Conservation (phyloP, 129 eudicot species). For the Cynara cardunculus region DNA sequence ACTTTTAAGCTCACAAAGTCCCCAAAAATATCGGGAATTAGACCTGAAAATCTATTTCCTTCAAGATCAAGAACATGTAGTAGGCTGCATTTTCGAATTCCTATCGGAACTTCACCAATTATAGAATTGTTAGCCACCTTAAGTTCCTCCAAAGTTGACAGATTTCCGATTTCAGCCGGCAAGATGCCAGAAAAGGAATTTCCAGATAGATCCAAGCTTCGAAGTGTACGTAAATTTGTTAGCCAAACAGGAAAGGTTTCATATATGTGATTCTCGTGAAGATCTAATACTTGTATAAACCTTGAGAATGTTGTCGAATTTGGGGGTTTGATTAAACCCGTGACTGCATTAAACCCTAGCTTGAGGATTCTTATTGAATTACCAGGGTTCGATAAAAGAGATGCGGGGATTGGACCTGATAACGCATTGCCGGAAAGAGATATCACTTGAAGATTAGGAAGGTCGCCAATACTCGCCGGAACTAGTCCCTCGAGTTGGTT, state of each 20-base stretch:
- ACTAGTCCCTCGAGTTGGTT: slow-evolving; percentile 51
- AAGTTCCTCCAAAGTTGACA: slow-evolving; percentile 45
- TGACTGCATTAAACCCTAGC: slow-evolving; percentile 60
- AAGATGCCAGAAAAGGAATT: slow-evolving; percentile 46
- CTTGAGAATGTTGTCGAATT: slow-evolving; percentile 25
- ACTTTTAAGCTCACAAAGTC: slow-evolving; percentile 29
- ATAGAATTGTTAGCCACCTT: slow-evolving; percentile 56
- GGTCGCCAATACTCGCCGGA: slow-evolving; percentile 61
- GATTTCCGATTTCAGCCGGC: slow-evolving; percentile 42
- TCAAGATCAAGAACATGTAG: slow-evolving; percentile 52
- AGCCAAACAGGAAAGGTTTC: slow-evolving; percentile 58
- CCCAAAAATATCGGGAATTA: slow-evolving; percentile 48
- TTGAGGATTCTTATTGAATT: slow-evolving; percentile 37
- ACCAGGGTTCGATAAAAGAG: slow-evolving; percentile 29
- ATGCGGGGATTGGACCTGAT: slow-evolving; percentile 52
- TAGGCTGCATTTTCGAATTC: slow-evolving; percentile 44
- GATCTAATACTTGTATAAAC: slow-evolving; percentile 37
- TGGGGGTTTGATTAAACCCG: slow-evolving; percentile 41
- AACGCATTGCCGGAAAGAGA: slow-evolving; percentile 47
- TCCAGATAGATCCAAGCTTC: slow-evolving; percentile 49
- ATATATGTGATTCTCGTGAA: slow-evolving; percentile 62
- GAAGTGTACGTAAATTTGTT: slow-evolving; percentile 40
- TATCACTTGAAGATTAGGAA: slow-evolving; percentile 37
- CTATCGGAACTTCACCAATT: slow-evolving; percentile 46
- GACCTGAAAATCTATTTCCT: slow-evolving; percentile 55